Conservation (phyloP, 2,329 filamentous ascomycete genomes). For the Alternaria ethzedia region DNA sequence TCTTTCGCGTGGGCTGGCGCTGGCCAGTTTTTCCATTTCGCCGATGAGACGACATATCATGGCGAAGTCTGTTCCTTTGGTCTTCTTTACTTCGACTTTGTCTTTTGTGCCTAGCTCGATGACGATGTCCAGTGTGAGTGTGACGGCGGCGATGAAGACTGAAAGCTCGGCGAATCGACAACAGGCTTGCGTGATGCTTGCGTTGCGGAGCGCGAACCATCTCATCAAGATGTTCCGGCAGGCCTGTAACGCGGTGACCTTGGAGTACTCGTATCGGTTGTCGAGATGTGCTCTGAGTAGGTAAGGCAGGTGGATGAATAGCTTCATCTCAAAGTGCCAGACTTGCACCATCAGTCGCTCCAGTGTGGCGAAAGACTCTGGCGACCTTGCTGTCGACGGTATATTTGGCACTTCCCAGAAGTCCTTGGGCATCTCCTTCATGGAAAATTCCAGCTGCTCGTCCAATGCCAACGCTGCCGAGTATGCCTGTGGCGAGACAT, state of each 20-base stretch:
- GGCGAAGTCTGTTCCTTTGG: conserved; percentile 44
- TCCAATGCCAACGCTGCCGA: conserved; percentile 41
- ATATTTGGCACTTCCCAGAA: conserved; percentile 49
- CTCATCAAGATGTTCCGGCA: conserved; percentile 46
- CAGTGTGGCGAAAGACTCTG: conserved; percentile 34
- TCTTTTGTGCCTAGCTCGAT: conserved; percentile 45
- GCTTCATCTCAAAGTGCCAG: conserved; percentile 46
- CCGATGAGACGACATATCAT: conserved; percentile 45
- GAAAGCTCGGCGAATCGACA: conserved; percentile 42
- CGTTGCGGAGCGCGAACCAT: conserved; percentile 46
- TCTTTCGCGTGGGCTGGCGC: conserved; percentile 40
- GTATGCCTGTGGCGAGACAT: conserved; percentile 41
- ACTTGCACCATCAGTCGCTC: conserved; percentile 43
- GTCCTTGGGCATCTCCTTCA: conserved; percentile 39
- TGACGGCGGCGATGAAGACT: conserved; percentile 46
- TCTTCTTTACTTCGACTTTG: conserved; percentile 41
- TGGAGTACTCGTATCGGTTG: conserved; percentile 43
- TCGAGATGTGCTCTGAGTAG: conserved; percentile 40
- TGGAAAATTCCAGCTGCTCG: conserved; percentile 38
- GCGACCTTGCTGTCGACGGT: conserved; percentile 39
- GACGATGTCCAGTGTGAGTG: conserved; percentile 44
- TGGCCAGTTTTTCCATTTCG: conserved; percentile 46
- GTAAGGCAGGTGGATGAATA: conserved; percentile 46
- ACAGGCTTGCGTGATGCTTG: conserved; percentile 43
- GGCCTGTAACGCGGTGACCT: conserved; percentile 43